phyloP scores from a whole-genome alignment of 2,329 filamentous ascomycete genomes.

The Leptographium lundbergii region DNA sequence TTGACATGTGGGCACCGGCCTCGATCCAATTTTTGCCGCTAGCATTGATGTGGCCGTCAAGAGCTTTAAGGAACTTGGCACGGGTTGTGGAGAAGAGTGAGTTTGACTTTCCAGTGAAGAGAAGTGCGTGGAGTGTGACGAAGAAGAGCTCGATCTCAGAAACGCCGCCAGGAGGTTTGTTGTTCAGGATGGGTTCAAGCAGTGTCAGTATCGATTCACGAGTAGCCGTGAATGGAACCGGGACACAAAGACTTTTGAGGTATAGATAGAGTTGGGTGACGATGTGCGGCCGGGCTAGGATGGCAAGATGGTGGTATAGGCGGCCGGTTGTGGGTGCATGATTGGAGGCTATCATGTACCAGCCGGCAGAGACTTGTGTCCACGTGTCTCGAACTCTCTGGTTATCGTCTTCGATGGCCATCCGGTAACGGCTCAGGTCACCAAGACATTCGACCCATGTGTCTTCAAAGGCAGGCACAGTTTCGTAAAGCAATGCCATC shows the following conservation, averaged over 20 bases:
- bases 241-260: conserved; percentile 55
- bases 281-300: conserved; percentile 56
- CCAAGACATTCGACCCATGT: conserved; percentile 93
- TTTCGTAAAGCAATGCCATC: conserved; percentile 79
- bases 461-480: conserved; percentile 67
- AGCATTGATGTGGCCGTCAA: conserved; percentile 45
- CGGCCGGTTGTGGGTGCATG: conserved; percentile 62
- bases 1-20: conserved; percentile 41
- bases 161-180: conserved; percentile 15
- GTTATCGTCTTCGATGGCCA: conserved; percentile 84
- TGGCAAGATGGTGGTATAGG: conserved; percentile 80
- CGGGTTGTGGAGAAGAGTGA: conserved; percentile 33
- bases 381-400: conserved; percentile 64
- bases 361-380: conserved; percentile 66
- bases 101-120: conserved; percentile 41
- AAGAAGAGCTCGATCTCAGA: conserved; percentile 39
- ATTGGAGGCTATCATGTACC: conserved; percentile 77
- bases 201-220: conserved; percentile 58
- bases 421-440: conserved; percentile 71
- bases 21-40: conserved; percentile 39
- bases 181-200: conserved; percentile 43
- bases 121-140: conserved; percentile 49
- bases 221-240: conserved; percentile 53
- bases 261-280: conserved; percentile 65
- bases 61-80: conserved; percentile 34